Evolutionary conservation across 2,329 filamentous ascomycete genomes (phyloP), one percentile per base, ranked within the genome.

Genomic region (Neonectria faginata): DNA sequence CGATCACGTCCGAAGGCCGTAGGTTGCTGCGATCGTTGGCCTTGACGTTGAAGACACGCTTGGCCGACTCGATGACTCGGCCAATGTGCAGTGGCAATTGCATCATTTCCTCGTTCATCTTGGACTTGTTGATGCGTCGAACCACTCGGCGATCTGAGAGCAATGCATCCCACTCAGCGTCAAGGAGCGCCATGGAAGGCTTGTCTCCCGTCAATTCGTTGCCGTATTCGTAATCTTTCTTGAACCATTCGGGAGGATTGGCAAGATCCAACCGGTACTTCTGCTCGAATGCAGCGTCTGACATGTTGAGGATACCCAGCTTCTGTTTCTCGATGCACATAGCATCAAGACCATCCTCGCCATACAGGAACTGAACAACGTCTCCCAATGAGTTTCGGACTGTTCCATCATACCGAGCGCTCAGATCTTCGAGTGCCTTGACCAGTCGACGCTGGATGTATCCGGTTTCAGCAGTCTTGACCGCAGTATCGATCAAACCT

Each of bases 381-480:
- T 99, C 97, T 50, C 96, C 96, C 48, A 98, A 86, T 2, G 96
- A 99, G 80, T 99, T 99, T 64, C 96, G 91, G 29, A 99, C 94
- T 6, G 96, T 99, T 67, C 95, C 95, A 74, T 99, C 96, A 77
- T 99, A 99, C 76, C 97, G 97, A 64, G 95, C 94, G 84, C 95
- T 97, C 57, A 98, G 91, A 79, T 99, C 96, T 85, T 99, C 96
- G 3, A 99, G 87, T 11, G 97, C 97, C 82, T 99, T 99, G 75
- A 99, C 96, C 50, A 99, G 87, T 85, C 97, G 94, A 82, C 96
- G 93, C 81, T 99, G 97, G 70, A 99, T 99, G 79, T 99, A 99
- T 82, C 96, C 96, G 62, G 97, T 99, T 81, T 99, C 97, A 20
- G 96, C 96, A 70, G 96, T 99, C 87, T 99, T 99, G 82, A 99